A percentile compares a stretch with the other conserved stretches of the same genome.
Conservation (phyloP, 1,139 yeast genomes). For the Petasospora fabianii region DNA sequence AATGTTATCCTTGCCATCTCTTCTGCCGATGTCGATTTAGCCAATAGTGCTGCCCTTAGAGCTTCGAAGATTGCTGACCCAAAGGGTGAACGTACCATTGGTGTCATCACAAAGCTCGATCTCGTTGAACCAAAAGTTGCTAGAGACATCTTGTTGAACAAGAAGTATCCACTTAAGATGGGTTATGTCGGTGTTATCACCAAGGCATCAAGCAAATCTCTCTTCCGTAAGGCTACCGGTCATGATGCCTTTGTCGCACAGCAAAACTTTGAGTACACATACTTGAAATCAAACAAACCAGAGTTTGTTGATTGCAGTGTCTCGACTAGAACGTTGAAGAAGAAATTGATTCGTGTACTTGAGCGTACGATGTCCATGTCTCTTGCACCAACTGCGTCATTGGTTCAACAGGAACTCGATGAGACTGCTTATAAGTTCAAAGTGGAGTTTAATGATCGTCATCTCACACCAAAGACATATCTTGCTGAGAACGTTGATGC, state of each 20-base stretch:
- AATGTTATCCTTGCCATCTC: constrained; percentile 93
- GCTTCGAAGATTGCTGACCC: constrained; percentile 96
- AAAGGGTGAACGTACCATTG: constrained; percentile 89
- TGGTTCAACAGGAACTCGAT: constrained; percentile 88
- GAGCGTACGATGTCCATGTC: constrained; percentile 91
- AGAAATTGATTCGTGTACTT: constrained; percentile 77
- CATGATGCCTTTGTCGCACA: constrained; percentile 50
- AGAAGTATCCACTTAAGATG: constrained; percentile 84
- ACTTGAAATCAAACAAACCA: constrained; percentile 56
- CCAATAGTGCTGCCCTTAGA: constrained; percentile 89
- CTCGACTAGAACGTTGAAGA: constrained; percentile 73
- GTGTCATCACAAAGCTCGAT: constrained; percentile 92
- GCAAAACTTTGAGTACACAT: constrained; percentile 59
- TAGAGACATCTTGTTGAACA: constrained; percentile 62
- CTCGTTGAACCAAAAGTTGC: constrained; percentile 79
- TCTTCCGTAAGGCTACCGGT: constrained; percentile 35
- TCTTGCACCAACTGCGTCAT: constrained; percentile 78
- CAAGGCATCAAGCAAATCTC: constrained; percentile 52
- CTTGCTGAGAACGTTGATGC: constrained; percentile 88
- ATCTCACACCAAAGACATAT: constrained; percentile 88
- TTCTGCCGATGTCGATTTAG: constrained; percentile 97
- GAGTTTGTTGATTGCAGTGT: constrained; percentile 64
- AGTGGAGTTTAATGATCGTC: constrained; percentile 94
- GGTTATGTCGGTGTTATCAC: constrained; percentile 98
- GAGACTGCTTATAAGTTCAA: constrained; percentile 91